These are phyloP conservation scores for Suillus placidus DNA, from an alignment of 768 basidiomycete genomes.

Conservation along the genomic window DNA sequence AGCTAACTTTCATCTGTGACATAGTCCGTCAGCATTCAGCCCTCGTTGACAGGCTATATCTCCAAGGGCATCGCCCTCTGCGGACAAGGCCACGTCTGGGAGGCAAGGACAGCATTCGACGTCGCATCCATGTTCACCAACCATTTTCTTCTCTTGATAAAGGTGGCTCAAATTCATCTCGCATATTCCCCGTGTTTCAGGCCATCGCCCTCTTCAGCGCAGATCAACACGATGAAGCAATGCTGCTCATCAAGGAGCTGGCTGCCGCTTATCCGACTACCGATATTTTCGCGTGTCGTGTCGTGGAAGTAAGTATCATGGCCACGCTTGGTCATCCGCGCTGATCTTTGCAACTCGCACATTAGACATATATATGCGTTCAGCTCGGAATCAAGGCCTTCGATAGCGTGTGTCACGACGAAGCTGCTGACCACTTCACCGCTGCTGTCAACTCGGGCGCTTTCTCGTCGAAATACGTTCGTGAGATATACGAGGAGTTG, in stretches of 20 bases:
- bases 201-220: neutral
- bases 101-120: neutral
- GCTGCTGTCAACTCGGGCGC: neutral
- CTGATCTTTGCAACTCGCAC: neutral
- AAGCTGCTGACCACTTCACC: neutral
- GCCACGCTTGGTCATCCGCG: neutral
- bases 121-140: neutral
- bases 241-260: neutral
- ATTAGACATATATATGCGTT: neutral
- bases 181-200: neutral
- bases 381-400: neutral
- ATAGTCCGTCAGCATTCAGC: neutral
- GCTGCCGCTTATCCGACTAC: neutral
- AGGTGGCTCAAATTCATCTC: neutral
- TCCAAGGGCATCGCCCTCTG: neutral
- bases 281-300: neutral
- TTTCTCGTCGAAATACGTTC: too few relatives aligned
- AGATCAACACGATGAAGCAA: neutral
- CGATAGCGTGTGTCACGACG: neutral
- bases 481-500: too few relatives aligned
- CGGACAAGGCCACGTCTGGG: neutral
- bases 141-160: neutral
- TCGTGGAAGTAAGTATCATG: neutral
- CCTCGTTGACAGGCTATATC: neutral
- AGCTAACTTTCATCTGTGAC: neutral